phyloP scores from a whole-genome alignment of 2,329 filamentous ascomycete genomes.

The Alternaria conjuncta region DNA sequence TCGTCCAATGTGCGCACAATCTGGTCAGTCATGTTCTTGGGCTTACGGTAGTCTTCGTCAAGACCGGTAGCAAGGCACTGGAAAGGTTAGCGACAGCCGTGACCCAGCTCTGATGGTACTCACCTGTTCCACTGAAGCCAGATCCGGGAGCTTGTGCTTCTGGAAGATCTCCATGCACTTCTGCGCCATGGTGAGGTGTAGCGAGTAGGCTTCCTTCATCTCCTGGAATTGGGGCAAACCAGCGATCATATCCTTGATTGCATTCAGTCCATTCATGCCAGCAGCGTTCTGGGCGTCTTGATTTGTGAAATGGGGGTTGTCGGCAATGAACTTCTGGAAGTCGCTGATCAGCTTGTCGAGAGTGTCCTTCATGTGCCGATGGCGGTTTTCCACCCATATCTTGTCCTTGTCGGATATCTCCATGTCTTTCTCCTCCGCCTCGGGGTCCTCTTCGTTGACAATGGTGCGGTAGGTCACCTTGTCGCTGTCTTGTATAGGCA shows the following conservation, averaged over 20 bases:
- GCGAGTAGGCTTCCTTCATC: constrained; percentile 91
- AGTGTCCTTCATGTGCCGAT: constrained; percentile 97
- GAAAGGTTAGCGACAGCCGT: neutral
- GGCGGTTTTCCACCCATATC: constrained; percentile 93
- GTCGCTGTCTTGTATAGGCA: constrained; percentile 86
- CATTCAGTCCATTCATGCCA: constrained; percentile 84
- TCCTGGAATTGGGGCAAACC: constrained; percentile 93
- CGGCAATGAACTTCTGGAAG: constrained; percentile 87
- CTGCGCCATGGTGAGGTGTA: constrained; percentile 96
- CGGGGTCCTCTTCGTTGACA: constrained; percentile 74
- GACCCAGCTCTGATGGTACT: neutral
- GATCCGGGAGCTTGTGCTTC: constrained; percentile 80
- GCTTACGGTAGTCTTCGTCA: constrained; percentile 90
- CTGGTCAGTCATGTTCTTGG: constrained; percentile 86
- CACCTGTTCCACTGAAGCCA: constrained; percentile 85
- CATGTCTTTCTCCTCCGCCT: constrained; percentile 84
- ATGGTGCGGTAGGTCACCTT: constrained; percentile 85
- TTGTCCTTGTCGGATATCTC: constrained; percentile 89
- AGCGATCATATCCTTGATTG: constrained; percentile 96
- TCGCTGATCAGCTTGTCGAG: constrained; percentile 92
- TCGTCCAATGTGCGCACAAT: constrained; percentile 89
- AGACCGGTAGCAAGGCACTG: constrained; percentile 84
- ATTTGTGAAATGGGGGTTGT: constrained; percentile 91
- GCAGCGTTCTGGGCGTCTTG: constrained; percentile 70
- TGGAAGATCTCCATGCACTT: constrained; percentile 96